Percentiles rank a stretch among this genome's conserved stretches.
These are phyloP conservation scores for Drechslerella dactyloides DNA, from an alignment of 2,329 filamentous ascomycete genomes.

Conservation along the genomic window DNA sequence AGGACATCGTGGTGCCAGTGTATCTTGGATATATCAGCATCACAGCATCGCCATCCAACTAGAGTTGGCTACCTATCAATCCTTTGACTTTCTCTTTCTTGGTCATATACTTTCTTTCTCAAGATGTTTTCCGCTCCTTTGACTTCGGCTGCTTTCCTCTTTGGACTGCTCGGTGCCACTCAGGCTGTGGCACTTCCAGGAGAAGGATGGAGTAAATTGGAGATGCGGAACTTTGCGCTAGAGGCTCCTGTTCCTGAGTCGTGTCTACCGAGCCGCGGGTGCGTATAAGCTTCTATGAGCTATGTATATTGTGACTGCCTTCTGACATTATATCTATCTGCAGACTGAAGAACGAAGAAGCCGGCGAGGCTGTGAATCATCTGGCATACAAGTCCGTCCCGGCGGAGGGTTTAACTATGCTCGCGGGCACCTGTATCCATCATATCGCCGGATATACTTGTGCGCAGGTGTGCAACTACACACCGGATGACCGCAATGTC, in stretches of 20 bases:
- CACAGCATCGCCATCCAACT: too few species aligned
- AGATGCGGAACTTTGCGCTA: background rate
- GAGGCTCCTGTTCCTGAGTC: background rate
- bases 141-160: conserved; percentile 6
- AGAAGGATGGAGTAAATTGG: background rate
- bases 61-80: too few species aligned
- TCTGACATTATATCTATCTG: background rate
- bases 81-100: background rate
- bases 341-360: conserved; percentile 11
- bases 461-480: conserved; percentile 18
- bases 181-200: background rate
- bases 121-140: conserved; percentile 9
- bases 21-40: too few species aligned
- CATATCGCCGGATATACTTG: conserved; percentile 10
- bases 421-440: conserved; percentile 15
- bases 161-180: background rate
- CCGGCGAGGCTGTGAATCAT: conserved; percentile 8
- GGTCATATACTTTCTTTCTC: background rate
- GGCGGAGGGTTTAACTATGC: conserved; percentile 7
- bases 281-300: background rate
- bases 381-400: conserved; percentile 12
- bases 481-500: conserved; percentile 6
- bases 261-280: conserved; percentile 17
- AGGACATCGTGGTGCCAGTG: too few species aligned
- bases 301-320: background rate